Base-by-base conservation (phyloP, 208 protist genomes). In the Acanthamoeba castellanii region DNA sequence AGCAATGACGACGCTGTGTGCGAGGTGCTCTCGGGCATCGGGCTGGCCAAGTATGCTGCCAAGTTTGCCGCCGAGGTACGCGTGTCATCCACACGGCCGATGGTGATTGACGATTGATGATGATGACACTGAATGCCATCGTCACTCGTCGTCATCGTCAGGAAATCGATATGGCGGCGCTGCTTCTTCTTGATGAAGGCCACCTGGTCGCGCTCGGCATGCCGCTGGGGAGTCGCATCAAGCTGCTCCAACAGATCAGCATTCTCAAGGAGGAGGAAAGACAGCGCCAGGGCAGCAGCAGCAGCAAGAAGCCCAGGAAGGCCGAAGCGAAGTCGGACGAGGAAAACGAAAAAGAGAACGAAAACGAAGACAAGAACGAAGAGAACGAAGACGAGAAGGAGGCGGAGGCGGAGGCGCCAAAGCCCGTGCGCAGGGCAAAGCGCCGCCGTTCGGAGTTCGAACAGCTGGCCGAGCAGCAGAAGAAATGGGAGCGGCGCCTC, bases 211-310 rank as follows among this genome's bases (percentile, higher is more conserved):
- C 30, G 9, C 64, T 72, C 9, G 64, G 64, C 64, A n/a, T 72
- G 64, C 64, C 64, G 64, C n/a, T 72, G 6, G 64, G 64, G 3
- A 34, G 64, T 34, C 64, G 30, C n/a, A 34, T 72, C 64, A 72
- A 72, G 64, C n/a, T 72, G n/a, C 64, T 72, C n/a, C 64, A 72
- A 34, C 64, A 34, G 64, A 72, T 72, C 30, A 34, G n/a, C 64
- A 0, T 72, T 20, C 22, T 72, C n/a, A n/a, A 34, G 6, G 64
- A 68, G 61, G 14, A 64, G 20, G 20, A 20, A 30, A 22, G 64
- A 72, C 64, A 34, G 30, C 6, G 37, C 20, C 55, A 22, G 55
- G 55, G 64, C 64, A 5, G 64, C 4, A 72, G 64, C 64, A 9
- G 7, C 57, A 64, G 18, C 57, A 72, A 27, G 20, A 66, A 11